These are phyloP conservation scores for Lactifluus volemus DNA, from an alignment of 768 basidiomycete species.

Conservation along the genomic window DNA sequence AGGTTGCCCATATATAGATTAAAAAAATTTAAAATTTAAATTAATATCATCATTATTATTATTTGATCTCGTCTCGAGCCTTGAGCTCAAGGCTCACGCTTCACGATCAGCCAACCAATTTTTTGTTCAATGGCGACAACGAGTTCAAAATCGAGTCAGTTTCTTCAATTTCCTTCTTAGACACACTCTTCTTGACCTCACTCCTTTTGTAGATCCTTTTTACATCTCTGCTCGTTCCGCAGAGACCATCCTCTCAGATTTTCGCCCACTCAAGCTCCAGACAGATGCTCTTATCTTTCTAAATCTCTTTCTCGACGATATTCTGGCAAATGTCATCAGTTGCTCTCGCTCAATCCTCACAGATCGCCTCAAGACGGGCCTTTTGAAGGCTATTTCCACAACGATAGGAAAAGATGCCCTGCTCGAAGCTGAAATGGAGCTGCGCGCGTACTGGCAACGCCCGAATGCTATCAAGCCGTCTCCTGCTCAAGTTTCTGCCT, in stretches of 20 bases:
- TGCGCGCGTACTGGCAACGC: constrained; percentile 83
- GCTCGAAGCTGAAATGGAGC: constrained; percentile 86
- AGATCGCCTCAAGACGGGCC: constrained; percentile 60
- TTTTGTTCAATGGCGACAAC: constrained; percentile 2
- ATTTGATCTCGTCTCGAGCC: too few species aligned
- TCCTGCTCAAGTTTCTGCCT: constrained; percentile 34
- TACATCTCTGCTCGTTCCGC: constrained; percentile 82
- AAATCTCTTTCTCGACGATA: constrained; percentile 79
- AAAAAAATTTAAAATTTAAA: too few species aligned
- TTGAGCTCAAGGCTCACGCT: too few species aligned
- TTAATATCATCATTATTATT: too few species aligned
- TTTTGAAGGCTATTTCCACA: constrained; percentile 67
- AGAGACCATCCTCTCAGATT: constrained; percentile 86
- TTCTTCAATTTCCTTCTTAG: not conserved
- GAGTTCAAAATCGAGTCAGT: not conserved
- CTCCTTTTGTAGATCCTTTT: constrained; percentile 41
- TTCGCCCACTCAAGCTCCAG: constrained; percentile 83
- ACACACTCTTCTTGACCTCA: not conserved
- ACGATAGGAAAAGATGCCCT: constrained; percentile 86
- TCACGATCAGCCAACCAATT: too few species aligned
- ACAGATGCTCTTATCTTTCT: constrained; percentile 67
- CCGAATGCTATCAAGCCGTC: constrained; percentile 35
- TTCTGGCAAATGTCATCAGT: constrained; percentile 63
- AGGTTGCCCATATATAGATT: not conserved
- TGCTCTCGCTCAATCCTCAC: constrained; percentile 62